Evolutionary conservation across 306 rosid species (phyloP).

Genomic region (Sicyos baderoa): DNA sequence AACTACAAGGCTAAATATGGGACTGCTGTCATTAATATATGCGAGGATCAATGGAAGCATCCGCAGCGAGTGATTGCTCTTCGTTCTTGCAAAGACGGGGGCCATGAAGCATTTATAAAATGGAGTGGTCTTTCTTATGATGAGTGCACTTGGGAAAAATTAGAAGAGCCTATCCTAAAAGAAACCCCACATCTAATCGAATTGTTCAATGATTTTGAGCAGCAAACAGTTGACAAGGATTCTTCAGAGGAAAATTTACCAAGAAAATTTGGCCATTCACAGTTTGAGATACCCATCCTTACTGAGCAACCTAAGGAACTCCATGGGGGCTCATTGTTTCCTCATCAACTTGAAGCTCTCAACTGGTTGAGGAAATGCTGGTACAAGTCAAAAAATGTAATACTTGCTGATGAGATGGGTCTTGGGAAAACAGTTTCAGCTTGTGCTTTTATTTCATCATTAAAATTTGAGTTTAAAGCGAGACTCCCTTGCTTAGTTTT

Average conservation of each 20-base stretch:
- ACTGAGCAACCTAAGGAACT: constrained; percentile 87
- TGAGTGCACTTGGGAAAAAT: constrained; percentile 96
- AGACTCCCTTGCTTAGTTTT: constrained; percentile 89
- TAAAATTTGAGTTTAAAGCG: constrained; percentile 84
- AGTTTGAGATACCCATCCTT: constrained; percentile 57
- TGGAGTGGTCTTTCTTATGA: constrained; percentile 90
- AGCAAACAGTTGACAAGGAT: constrained; percentile 55
- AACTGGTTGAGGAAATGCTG: constrained; percentile 99
- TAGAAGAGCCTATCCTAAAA: constrained; percentile 69
- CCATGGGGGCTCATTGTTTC: constrained; percentile 90
- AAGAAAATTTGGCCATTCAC: constrained; percentile 39
- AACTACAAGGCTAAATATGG: constrained; percentile 97
- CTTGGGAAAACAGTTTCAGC: constrained; percentile 98
- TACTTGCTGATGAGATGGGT: constrained; percentile 99
- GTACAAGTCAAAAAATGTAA: constrained; percentile 88
- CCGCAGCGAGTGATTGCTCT: constrained; percentile 90
- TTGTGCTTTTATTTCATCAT: constrained; percentile 75
- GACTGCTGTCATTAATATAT: constrained; percentile 60
- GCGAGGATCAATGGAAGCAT: constrained; percentile 87
- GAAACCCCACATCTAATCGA: constrained; percentile 50
- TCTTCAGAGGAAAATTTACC: constrained; percentile 43
- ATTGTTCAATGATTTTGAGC: constrained; percentile 53
- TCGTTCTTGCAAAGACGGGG: constrained; percentile 42
- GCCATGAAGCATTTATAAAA: constrained; percentile 66
- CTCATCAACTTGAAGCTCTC: constrained; percentile 98